Base-by-base conservation (phyloP, 805 yeast genomes). In the Myxozyma kluyveri region DNA sequence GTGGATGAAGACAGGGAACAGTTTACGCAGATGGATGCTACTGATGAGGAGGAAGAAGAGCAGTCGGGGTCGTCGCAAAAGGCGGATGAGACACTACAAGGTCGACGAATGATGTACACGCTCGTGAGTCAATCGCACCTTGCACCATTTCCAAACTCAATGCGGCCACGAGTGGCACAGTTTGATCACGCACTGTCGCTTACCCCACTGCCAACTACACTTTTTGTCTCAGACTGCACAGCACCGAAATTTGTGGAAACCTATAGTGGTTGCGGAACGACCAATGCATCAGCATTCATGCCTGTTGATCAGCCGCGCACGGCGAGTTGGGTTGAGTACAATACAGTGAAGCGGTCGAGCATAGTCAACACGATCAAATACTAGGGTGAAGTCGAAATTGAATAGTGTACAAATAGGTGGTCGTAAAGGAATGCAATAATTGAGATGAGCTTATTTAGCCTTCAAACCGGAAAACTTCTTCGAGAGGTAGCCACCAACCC, bases 111-210 rank as follows among this genome's bases (percentile, higher is more conserved):
- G 9, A 61, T 64, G 1, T 83, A 86, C 57, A 89, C 97, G 0
- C 55, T 93, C 0, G 68, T 93, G 10, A 96, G 88, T 63, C 99
- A 93, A 69, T 93, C 93, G 0, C 85, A 81, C 63, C 67, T 93
- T 42, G 85, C 93, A 29, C 99, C 99, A 10, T 88, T 90, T 63
- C 70, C 81, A 1, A 68, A 73, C 18, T 68, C 73, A 21, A 69
- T 79, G 24, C 77, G 87, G 54, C 86, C 95, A 0, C 73, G 87
- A 0, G 71, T 79, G 19, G 79, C 95, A 73, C 83, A 82, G 52
- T 78, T 78, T 61, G 95, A 88, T 64, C 82, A 82, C 59, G 71
- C 80, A 3, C 71, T 91, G 56, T 75, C 84, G 21, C 66, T 93
- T 46, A 78, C 83, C 41, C 98, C 97, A 1, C 70, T 89, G 40